Evolutionary conservation across 768 basidiomycete genomes (phyloP).

Genomic region (Imleria badia): DNA sequence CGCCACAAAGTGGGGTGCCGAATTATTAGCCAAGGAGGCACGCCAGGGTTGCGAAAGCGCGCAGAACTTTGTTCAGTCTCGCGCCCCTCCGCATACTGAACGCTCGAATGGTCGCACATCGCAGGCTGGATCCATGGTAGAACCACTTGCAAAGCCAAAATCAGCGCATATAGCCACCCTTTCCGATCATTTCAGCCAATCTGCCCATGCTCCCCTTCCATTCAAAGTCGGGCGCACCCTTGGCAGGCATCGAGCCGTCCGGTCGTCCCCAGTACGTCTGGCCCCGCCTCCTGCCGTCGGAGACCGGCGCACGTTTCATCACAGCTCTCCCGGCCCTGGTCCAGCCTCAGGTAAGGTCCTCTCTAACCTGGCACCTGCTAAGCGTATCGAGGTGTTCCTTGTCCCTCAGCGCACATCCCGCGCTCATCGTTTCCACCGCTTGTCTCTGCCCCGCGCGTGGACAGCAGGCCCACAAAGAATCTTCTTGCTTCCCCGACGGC

Average conservation of each 20-base stretch:
- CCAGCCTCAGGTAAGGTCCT: slow-evolving; percentile 15
- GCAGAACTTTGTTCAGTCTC: background rate
- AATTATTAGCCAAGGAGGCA: background rate
- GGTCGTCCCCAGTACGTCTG: slow-evolving; percentile 7
- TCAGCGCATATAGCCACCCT: slow-evolving; percentile 18
- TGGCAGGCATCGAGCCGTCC: background rate
- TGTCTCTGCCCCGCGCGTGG: background rate
- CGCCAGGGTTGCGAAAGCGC: background rate
- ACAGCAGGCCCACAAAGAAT: background rate
- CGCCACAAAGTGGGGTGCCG: background rate
- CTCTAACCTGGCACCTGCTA: background rate
- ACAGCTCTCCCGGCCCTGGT: slow-evolving; percentile 10
- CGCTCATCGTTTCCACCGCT: background rate
- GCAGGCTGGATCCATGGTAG: background rate
- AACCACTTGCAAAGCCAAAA: background rate
- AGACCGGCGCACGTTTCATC: background rate
- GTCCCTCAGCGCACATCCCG: slow-evolving; percentile 5
- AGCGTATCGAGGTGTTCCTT: slow-evolving; percentile 5
- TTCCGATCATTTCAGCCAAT: background rate
- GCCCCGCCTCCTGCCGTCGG: background rate
- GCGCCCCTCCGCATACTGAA: background rate
- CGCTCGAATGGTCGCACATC: background rate
- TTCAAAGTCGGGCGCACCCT: background rate
- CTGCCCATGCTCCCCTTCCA: background rate
- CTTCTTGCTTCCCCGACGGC: background rate